Conservation (phyloP, 208 protist species). For the Leishmania turanica region DNA sequence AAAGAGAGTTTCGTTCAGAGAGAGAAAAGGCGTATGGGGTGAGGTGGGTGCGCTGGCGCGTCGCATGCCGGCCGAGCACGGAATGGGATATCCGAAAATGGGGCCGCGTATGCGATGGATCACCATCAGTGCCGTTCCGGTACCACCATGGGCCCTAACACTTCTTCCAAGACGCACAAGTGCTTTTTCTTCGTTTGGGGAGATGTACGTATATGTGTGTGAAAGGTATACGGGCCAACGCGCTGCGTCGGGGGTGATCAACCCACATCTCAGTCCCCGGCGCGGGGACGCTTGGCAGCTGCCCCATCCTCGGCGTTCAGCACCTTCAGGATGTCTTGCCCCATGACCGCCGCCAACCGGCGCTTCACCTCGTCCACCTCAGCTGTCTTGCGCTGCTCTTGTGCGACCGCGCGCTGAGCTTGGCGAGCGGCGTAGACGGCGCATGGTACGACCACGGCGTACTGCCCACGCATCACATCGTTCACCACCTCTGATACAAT, state of each 20-base stretch:
- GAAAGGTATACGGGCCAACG: not conserved
- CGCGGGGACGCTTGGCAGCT: constrained; percentile 16
- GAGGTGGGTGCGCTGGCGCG: not conserved
- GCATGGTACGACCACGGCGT: constrained; percentile 45
- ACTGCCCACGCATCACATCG: constrained; percentile 44
- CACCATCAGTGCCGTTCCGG: not conserved
- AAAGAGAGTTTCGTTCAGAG: not conserved
- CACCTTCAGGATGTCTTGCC: constrained; percentile 29
- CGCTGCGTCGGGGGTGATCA: not conserved
- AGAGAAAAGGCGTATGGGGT: constrained; percentile 1
- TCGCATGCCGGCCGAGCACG: not conserved
- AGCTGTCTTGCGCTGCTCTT: constrained; percentile 21
- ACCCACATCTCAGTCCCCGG: constrained; percentile 2
- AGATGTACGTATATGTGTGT: not conserved
- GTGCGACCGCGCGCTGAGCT: constrained; percentile 27
- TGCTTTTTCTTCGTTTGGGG: not conserved
- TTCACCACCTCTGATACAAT: constrained; percentile 55
- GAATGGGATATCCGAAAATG: not conserved
- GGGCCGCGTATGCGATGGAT: not conserved
- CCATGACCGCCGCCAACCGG: constrained; percentile 40
- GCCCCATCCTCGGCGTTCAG: constrained; percentile 23
- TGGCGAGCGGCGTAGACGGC: constrained; percentile 42
- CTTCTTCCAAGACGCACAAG: not conserved
- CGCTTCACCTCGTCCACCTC: constrained; percentile 55
- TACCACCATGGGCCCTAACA: not conserved